Conservation (phyloP, 345 rosid genomes). For the Orychophragmus violaceus region DNA sequence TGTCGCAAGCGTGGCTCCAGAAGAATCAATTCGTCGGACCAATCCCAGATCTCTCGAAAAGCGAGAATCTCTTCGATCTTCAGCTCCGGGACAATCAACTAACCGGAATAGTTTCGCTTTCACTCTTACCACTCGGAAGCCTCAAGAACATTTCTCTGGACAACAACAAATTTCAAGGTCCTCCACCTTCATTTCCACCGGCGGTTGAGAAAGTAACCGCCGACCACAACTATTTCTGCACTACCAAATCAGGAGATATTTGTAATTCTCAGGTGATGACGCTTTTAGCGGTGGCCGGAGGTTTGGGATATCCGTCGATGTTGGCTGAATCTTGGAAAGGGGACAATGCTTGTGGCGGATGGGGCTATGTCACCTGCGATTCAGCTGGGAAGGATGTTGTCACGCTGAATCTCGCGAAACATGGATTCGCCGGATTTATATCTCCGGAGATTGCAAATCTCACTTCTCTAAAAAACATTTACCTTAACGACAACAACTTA, state of each 20-base stretch:
- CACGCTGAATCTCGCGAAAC: slow-evolving; percentile 44
- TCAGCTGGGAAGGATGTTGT: slow-evolving; percentile 30
- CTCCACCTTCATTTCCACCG: slow-evolving; percentile 36
- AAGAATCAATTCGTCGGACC: slow-evolving; percentile 63
- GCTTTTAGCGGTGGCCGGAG: slow-evolving; percentile 58
- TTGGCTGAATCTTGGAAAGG: slow-evolving; percentile 69
- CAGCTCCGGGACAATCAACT: slow-evolving; percentile 68
- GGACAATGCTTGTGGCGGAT: slow-evolving; percentile 53
- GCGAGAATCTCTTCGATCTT: slow-evolving; percentile 46
- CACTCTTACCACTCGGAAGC: slow-evolving; percentile 33
- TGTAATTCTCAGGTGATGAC: slow-evolving; percentile 57
- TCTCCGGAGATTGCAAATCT: slow-evolving; percentile 59
- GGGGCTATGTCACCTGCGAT: slow-evolving; percentile 56
- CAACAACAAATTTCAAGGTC: slow-evolving; percentile 77
- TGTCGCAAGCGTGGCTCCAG: slow-evolving; percentile 64
- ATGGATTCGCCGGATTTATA: slow-evolving; percentile 46
- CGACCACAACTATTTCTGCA: slow-evolving; percentile 44
- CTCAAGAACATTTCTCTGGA: slow-evolving; percentile 44
- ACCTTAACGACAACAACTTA: slow-evolving; percentile 50
- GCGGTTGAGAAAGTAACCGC: slow-evolving; percentile 19
- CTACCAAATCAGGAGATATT: slow-evolving; percentile 17
- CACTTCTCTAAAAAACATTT: slow-evolving; percentile 41
- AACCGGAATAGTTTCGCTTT: slow-evolving; percentile 58
- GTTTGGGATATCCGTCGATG: slow-evolving; percentile 49
- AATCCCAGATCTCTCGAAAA: slow-evolving; percentile 64